Conservation (phyloP, 208 protist species). For the Leishmania major region DNA sequence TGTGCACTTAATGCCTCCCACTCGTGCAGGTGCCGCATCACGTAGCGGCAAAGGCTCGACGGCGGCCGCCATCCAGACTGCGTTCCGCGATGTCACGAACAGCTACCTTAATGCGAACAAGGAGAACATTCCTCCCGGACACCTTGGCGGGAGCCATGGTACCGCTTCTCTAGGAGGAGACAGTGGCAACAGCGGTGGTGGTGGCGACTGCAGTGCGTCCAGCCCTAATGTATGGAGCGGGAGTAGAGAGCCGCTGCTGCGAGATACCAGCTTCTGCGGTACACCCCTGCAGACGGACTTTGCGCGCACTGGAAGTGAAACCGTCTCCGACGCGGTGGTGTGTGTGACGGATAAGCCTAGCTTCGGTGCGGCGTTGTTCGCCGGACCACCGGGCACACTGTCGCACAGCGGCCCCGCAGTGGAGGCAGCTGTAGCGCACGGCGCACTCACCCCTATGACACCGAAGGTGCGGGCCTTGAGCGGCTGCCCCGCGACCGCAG, state of each 20-base stretch:
- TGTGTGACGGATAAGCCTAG: neutral
- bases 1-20: neutral
- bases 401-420: neutral
- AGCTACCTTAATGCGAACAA: conserved; percentile 34
- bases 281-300: conserved; percentile 13
- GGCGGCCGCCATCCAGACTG: conserved; percentile 10
- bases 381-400: neutral
- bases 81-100: conserved; percentile 46
- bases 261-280: conserved; percentile 1
- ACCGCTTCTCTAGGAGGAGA: neutral
- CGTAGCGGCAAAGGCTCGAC: neutral
- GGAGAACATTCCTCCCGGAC: conserved; percentile 36
- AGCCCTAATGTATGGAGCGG: neutral
- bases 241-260: neutral
- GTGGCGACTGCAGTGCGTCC: neutral
- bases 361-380: neutral
- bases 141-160: neutral
- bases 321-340: no score
- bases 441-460: conserved; percentile 3
- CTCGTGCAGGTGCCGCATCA: neutral
- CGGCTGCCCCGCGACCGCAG: neutral
- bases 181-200: neutral
- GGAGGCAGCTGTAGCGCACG: neutral
- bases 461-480: neutral
- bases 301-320: neutral